Conservation (phyloP, 306 rosid species). For the Cucurbita argyrosperma region DNA sequence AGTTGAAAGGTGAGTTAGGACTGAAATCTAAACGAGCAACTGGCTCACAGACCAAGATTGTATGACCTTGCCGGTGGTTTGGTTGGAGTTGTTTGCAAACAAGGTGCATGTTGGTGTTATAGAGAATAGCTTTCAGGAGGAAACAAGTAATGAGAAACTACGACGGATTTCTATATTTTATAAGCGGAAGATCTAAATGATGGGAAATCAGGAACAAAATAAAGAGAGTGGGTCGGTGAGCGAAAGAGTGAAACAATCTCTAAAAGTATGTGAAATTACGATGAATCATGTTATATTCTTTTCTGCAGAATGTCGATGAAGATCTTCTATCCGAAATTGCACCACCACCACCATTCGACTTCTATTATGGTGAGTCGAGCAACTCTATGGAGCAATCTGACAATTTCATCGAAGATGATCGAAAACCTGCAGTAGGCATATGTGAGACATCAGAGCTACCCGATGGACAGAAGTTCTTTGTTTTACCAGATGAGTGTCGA, state of each 20-base stretch:
- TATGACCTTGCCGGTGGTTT: not conserved
- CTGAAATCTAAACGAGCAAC: not conserved
- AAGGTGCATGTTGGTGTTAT: not conserved
- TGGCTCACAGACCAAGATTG: not conserved
- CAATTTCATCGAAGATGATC: slow-evolving; percentile 20
- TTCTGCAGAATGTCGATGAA: slow-evolving; percentile 27
- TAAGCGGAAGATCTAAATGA: not conserved
- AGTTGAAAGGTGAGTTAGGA: not conserved
- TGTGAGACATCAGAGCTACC: slow-evolving; percentile 16
- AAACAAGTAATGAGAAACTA: not conserved
- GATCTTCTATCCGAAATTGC: slow-evolving; percentile 13
- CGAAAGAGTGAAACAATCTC: not conserved
- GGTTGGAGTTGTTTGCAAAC: not conserved
- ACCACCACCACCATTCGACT: slow-evolving; percentile 18
- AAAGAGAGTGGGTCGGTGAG: not conserved
- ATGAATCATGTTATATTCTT: not conserved
- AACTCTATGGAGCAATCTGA: slow-evolving; percentile 25
- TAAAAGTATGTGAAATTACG: no score
- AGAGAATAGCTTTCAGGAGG: not conserved
- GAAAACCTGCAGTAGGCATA: slow-evolving; percentile 20
- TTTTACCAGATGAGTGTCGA: slow-evolving; percentile 22
- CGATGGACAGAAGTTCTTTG: slow-evolving; percentile 10
- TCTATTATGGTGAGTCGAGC: slow-evolving; percentile 50
- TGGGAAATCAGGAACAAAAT: not conserved
- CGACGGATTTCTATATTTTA: not conserved